A percentile compares a stretch with the other conserved stretches of the same genome.
These are phyloP conservation scores for Chamaecyparis obtusa DNA, from an alignment of 75 land plant species.

Conservation along the genomic window DNA sequence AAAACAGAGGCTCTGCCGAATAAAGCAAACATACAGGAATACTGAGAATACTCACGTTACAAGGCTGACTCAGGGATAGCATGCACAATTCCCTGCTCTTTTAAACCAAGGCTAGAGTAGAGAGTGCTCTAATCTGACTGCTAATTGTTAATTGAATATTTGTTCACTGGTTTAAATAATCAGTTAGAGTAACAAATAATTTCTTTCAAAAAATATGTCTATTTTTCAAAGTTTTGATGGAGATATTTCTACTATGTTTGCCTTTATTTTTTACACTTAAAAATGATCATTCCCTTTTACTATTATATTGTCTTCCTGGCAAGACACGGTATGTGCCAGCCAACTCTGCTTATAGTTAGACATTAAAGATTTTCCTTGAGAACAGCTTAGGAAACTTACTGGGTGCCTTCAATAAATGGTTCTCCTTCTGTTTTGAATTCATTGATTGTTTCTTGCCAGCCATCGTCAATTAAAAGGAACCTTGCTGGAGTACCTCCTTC, in stretches of 20 bases:
- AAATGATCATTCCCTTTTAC: neutral
- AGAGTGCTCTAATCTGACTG: neutral
- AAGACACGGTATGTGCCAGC: neutral
- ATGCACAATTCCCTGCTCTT: neutral
- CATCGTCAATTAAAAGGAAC: constrained; percentile 70
- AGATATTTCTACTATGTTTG: neutral
- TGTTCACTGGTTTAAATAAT: neutral
- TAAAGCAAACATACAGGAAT: neutral
- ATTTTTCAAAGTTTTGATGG: neutral
- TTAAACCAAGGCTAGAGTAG: neutral
- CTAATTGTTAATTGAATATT: neutral
- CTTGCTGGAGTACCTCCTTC: constrained; percentile 67
- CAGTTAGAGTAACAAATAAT: neutral
- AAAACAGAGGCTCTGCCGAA: neutral
- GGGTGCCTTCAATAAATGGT: constrained; percentile 44
- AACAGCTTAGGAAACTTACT: neutral
- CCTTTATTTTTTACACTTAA: too few relatives aligned
- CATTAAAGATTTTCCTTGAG: neutral
- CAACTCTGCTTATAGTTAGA: neutral
- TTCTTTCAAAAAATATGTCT: neutral
- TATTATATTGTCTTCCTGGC: neutral
- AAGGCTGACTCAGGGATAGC: neutral
- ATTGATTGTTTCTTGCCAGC: constrained; percentile 63
- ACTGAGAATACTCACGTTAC: neutral
- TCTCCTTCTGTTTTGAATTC: constrained; percentile 45